phyloP scores from a whole-genome alignment of 2,329 filamentous ascomycete species.

The Colletotrichum simmondsii region DNA sequence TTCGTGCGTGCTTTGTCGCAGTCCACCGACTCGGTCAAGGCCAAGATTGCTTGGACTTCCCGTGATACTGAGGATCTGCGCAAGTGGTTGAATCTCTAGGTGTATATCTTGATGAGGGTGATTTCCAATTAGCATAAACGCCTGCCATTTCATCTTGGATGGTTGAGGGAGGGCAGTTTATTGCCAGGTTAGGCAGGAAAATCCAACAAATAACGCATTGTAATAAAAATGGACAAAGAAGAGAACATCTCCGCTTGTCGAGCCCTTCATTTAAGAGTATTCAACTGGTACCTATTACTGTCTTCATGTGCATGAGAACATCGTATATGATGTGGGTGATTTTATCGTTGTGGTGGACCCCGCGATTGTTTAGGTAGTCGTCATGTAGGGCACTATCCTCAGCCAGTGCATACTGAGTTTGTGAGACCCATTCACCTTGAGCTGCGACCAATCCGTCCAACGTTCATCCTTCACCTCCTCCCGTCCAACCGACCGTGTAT shows the following conservation, averaged over 20 bases:
- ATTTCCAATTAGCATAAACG: neutral
- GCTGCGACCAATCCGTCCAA: neutral
- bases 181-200: neutral
- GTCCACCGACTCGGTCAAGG: conserved; percentile 84
- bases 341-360: neutral
- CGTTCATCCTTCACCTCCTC: neutral
- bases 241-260: neutral
- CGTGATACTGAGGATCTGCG: conserved; percentile 80
- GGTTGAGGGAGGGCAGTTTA: neutral
- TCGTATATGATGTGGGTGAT: neutral
- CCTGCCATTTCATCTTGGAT: neutral
- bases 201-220: neutral
- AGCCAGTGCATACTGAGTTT: neutral
- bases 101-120: neutral
- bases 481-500: neutral
- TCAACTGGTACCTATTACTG: neutral
- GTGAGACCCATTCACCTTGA: neutral
- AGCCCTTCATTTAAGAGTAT: neutral
- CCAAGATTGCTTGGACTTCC: conserved; percentile 84
- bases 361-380: neutral
- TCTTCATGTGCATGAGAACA: neutral
- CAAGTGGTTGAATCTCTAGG: conserved; percentile 56
- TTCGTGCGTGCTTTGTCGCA: conserved; percentile 93
- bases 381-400: neutral
- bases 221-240: neutral